phyloP scores from a whole-genome alignment of 371 early-diverging fungal genomes.

The Rhizopus stolonifer region DNA sequence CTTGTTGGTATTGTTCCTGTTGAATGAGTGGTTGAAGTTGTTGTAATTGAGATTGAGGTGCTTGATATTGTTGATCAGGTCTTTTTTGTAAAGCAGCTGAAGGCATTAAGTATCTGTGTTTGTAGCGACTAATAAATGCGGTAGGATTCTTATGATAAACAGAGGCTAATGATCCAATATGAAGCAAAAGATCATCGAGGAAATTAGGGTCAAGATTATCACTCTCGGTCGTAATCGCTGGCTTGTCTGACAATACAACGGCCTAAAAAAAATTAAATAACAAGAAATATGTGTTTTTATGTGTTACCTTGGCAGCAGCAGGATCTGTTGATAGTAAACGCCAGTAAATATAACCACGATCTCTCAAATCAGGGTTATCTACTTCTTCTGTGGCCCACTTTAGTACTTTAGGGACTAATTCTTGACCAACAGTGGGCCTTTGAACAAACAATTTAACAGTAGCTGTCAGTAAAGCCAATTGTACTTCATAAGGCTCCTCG shows the following conservation, averaged over 20 bases:
- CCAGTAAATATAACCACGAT: constrained; percentile 98
- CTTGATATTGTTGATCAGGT: constrained; percentile 11
- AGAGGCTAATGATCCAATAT: constrained; percentile 87
- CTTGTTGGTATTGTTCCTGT: constrained; percentile 21
- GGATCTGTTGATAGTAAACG: constrained; percentile 92
- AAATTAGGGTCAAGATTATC: constrained; percentile 77
- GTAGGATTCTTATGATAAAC: constrained; percentile 93
- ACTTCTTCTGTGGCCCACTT: constrained; percentile 90
- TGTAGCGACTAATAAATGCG: constrained; percentile 66
- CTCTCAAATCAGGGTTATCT: constrained; percentile 96
- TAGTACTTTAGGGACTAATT: constrained; percentile 86
- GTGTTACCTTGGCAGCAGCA: constrained; percentile 59
- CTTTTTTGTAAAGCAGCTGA: constrained; percentile 46
- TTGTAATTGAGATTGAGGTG: constrained; percentile 11
- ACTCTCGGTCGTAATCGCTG: constrained; percentile 88
- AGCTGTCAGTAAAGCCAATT: constrained; percentile 91
- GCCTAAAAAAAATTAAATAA: constrained; percentile 36
- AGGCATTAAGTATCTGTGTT: constrained; percentile 59
- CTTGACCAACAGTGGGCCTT: constrained; percentile 85
- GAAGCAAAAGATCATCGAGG: constrained; percentile 85
- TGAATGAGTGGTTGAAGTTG: constrained; percentile 8
- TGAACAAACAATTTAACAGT: constrained; percentile 94
- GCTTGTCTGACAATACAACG: constrained; percentile 86
- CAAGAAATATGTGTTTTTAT: not conserved
- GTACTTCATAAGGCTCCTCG: constrained; percentile 85